These are phyloP conservation scores for Withania somnifera DNA, from an alignment of 305 asterid genomes.

Conservation along the genomic window DNA sequence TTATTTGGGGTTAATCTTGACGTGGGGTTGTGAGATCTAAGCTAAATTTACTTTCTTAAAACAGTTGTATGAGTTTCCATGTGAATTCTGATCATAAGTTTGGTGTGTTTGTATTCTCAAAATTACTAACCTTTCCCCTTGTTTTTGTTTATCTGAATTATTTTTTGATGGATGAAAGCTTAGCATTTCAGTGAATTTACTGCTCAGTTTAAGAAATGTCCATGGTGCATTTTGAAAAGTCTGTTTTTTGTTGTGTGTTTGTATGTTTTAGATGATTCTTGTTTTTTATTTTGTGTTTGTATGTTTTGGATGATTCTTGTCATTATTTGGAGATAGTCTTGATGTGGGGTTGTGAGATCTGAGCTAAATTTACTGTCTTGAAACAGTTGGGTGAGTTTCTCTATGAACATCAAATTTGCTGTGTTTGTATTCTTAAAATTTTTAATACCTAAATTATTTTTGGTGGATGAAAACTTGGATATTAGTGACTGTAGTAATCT, in stretches of 20 bases:
- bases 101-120: background rate
- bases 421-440: background rate
- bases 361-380: background rate
- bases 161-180: background rate
- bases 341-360: constrained; percentile 1
- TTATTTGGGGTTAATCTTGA: too few species aligned
- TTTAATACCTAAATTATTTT: background rate
- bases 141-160: background rate
- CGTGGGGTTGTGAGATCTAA: too few species aligned
- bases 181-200: background rate
- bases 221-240: background rate
- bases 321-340: background rate
- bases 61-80: background rate
- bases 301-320: background rate
- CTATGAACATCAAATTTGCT: background rate
- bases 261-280: background rate
- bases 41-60: background rate
- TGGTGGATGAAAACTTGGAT: background rate
- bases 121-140: background rate
- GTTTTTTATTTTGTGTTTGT: background rate
- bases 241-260: background rate
- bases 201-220: too few species aligned
- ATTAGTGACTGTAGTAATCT: background rate
- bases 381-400: background rate
- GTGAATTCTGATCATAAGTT: background rate